phyloP scores from a whole-genome alignment of 208 protist genomes.

The Leishmania major region DNA sequence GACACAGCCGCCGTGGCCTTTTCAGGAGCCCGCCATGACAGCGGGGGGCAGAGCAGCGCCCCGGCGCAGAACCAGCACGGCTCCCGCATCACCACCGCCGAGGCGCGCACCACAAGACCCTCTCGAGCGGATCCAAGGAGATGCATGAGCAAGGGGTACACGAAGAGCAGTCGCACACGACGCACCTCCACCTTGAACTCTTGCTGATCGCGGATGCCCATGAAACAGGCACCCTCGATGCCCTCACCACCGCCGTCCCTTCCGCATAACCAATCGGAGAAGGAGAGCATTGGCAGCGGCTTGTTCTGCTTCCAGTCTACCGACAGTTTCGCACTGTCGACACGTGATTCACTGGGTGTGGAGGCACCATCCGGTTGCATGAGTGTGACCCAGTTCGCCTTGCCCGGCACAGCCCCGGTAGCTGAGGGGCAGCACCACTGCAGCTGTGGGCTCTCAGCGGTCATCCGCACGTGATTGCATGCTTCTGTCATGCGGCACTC shows the following conservation, averaged over 20 bases:
- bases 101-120: constrained; percentile 16
- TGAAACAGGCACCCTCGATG: not conserved
- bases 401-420: not conserved
- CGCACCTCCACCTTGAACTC: constrained; percentile 15
- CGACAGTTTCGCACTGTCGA: not conserved
- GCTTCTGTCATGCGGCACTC: constrained; percentile 28
- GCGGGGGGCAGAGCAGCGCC: constrained; percentile 20
- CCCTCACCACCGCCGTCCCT: not conserved
- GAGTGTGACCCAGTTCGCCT: constrained; percentile 9
- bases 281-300: constrained; percentile 25
- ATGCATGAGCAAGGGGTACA: constrained; percentile 27
- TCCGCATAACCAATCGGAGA: constrained; percentile 23
- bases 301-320: constrained; percentile 25
- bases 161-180: constrained; percentile 19
- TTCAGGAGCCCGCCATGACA: constrained; percentile 12
- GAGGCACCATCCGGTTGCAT: constrained; percentile 4
- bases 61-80: constrained; percentile 31
- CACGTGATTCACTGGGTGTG: not conserved
- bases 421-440: constrained; percentile 15
- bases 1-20: not conserved
- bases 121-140: constrained; percentile 15
- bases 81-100: constrained; percentile 16
- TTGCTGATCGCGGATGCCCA: constrained; percentile 26
- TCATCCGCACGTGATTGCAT: constrained; percentile 7
- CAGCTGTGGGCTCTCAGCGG: constrained; percentile 1